Percentiles rank a stretch among this genome's conserved stretches.
Evolutionary conservation across 805 yeast genomes (phyloP).

Genomic region (Metschnikowia corniflorae): DNA sequence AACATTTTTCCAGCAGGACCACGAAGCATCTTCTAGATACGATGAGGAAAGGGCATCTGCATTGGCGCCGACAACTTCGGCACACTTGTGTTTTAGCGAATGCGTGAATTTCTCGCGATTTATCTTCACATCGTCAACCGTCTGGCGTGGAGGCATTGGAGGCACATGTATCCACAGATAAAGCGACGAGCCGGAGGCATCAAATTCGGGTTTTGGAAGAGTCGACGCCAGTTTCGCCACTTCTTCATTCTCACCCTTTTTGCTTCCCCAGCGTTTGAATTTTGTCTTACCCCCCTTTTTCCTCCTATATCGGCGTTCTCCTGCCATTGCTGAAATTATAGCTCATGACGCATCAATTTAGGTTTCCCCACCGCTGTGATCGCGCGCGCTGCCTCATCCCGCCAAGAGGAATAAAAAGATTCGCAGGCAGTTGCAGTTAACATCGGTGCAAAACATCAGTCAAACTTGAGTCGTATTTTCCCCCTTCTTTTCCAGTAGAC

Average conservation of each 20-base stretch:
- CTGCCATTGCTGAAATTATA: too few relatives aligned
- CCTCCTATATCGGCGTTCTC: too few relatives aligned
- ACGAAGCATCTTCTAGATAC: constrained; percentile 24
- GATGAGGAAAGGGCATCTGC: constrained; percentile 19
- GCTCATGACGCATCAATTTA: too few relatives aligned
- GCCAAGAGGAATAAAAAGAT: too few relatives aligned
- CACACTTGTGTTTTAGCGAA: constrained; percentile 22
- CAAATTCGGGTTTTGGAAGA: constrained; percentile 11
- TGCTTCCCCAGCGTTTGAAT: too few relatives aligned
- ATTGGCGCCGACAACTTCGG: constrained; percentile 27
- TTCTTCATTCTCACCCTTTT: too few relatives aligned
- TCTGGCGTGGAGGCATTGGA: constrained; percentile 1
- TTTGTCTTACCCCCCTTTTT: too few relatives aligned
- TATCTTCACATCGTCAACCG: background rate
- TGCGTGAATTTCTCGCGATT: background rate
- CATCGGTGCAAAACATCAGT: too few relatives aligned
- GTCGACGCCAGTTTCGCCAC: constrained; percentile 5
- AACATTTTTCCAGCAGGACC: constrained; percentile 29
- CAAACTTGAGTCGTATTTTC: too few relatives aligned
- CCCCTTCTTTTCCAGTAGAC: too few relatives aligned
- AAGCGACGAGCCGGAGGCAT: constrained; percentile 15
- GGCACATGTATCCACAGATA: constrained; percentile 18
- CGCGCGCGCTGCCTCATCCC: background rate
- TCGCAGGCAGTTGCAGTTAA: background rate
- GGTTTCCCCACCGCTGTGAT: too few relatives aligned